Percentiles rank a stretch among this genome's conserved stretches.
Evolutionary conservation across 2,329 filamentous ascomycete genomes (phyloP).

Genomic region (Phialophora chinensis): DNA sequence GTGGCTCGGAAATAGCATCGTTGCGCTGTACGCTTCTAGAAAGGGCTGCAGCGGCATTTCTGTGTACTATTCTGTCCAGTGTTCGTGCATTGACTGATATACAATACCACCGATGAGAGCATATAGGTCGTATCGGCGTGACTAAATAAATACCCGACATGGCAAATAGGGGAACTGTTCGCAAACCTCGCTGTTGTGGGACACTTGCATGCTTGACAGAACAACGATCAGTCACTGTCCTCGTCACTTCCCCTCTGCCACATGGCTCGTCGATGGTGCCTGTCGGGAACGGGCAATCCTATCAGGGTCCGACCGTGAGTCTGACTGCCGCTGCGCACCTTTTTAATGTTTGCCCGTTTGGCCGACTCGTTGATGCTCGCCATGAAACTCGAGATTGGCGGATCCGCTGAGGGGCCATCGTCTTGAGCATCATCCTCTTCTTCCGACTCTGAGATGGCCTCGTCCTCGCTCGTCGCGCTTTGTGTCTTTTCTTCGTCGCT

Average conservation of each 20-base stretch:
- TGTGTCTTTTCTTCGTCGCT: constrained; percentile 1
- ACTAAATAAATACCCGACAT: neutral
- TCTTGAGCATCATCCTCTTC: neutral
- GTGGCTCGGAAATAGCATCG: neutral
- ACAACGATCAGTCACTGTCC: neutral
- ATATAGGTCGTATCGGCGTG: neutral
- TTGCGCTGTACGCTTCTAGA: neutral
- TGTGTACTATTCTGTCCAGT: neutral
- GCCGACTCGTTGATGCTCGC: constrained; percentile 31
- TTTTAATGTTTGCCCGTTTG: constrained; percentile 16
- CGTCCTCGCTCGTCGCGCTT: neutral
- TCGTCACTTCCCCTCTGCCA: neutral
- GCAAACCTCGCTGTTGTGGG: neutral
- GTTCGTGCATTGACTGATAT: neutral
- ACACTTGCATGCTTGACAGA: neutral
- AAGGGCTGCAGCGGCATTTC: neutral
- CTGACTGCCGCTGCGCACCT: constrained; percentile 11
- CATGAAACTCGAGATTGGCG: constrained; percentile 21
- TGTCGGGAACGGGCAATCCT: neutral
- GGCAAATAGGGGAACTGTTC: neutral
- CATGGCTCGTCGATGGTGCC: neutral
- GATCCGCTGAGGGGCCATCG: neutral
- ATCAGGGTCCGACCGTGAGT: neutral
- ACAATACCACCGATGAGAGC: neutral
- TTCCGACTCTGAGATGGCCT: neutral